Evolutionary conservation across 257 asterid species (phyloP), one percentile per base, ranked within the genome.

Genomic region (Forsythia suspensa): DNA sequence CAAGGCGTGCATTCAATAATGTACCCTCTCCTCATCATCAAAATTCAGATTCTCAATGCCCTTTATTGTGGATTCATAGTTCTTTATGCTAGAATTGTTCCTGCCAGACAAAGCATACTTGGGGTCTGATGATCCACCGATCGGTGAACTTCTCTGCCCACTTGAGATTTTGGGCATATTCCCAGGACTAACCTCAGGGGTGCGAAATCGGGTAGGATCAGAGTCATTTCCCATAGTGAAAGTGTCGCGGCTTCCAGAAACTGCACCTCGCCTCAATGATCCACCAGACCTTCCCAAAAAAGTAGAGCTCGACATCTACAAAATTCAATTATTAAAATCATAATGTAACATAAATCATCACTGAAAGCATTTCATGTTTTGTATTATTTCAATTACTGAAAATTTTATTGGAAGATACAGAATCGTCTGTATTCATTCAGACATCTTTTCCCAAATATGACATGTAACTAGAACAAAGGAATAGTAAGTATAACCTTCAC

Each of bases 271-370:
- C 86, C 96, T 89, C 74, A 84, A 67, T 61, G 98, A 84, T 72
- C 99, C 99, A 48, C 91, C 87, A 51, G 97, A 89, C 87, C 94
- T 89, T 86, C 98, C 97, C 57, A 91, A 70, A 88, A 89, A 84
- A 29, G 84, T 87, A 77, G 97, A 90, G 87, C 90, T 87, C 24
- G 99, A 91, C 63, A 87, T 81, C 99, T 91, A 93, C 89, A 89
- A 73, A 77, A 79, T 71, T 67, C 52, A 59, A 67, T 5, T 13
- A 68, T 42, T 34, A 63, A 13, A 74, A 55, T 43, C 3, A 29
- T 68, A 77, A 75, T 75, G 55, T 21, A 0, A 52, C 65, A 51
- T 29, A 57, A 42, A 72, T 44, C 76, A 73, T 72, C 72, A 29
- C 34, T 29, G 34, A 29, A 29, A 29, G 34, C 34, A 29, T 29